phyloP scores from a whole-genome alignment of 2,329 filamentous ascomycete genomes.

The Pseudogymnoascus sp. region DNA sequence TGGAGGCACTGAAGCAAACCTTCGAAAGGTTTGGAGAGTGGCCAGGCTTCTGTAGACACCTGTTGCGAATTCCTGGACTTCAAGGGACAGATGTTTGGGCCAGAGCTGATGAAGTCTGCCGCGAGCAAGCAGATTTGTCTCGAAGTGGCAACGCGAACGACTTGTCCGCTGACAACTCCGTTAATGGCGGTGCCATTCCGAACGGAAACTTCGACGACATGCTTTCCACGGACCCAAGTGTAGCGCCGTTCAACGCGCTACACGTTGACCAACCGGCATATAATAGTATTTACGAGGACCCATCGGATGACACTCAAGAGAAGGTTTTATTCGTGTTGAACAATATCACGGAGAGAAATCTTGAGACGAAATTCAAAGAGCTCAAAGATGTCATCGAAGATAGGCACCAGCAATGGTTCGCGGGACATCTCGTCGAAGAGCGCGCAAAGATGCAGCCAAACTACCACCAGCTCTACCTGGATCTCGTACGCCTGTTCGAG shows the following conservation, averaged over 20 bases:
- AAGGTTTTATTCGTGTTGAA: conserved; percentile 94
- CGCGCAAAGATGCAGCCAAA: conserved; percentile 96
- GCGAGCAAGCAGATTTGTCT: conserved; percentile 53
- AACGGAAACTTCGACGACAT: conserved; percentile 67
- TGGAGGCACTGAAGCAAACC: conserved; percentile 89
- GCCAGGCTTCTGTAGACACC: conserved; percentile 86
- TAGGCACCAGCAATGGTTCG: conserved; percentile 92
- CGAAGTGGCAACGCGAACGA: conserved; percentile 48
- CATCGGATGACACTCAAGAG: conserved; percentile 76
- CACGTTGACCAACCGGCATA: conserved; percentile 62
- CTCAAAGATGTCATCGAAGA: conserved; percentile 70
- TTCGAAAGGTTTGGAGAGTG: conserved; percentile 78
- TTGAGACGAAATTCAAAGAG: conserved; percentile 76
- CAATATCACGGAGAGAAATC: conserved; percentile 86
- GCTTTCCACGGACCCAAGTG: conserved; percentile 48
- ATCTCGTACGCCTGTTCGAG: conserved; percentile 76
- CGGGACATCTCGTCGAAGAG: conserved; percentile 87
- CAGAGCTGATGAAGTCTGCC: conserved; percentile 73
- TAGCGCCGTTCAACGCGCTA: conserved; percentile 70
- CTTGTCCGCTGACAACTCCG: conserved; percentile 28
- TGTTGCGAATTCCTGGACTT: conserved; percentile 73
- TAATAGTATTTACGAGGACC: conserved; percentile 66
- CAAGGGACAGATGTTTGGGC: conserved; percentile 78
- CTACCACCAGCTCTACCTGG: conserved; percentile 87
- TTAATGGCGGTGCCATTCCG: conserved; percentile 44